Evolutionary conservation across 1,284 basidiomycete species (phyloP).

Genomic region (Rhodofomes roseus): DNA sequence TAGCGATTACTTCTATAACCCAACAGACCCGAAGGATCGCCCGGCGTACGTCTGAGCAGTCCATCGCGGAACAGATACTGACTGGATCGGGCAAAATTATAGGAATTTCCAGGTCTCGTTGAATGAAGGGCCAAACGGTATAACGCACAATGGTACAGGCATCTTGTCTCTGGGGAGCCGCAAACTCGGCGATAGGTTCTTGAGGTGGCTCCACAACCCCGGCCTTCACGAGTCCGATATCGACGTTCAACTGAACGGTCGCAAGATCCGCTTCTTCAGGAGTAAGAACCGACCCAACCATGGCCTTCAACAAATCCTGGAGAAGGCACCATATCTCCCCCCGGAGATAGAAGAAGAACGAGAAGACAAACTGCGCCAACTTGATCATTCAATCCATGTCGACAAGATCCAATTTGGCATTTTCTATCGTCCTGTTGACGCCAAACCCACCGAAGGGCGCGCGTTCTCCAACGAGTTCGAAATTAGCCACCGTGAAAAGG

Average conservation of each 20-base stretch:
- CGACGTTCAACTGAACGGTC: constrained; percentile 29
- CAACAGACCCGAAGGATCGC: constrained; percentile 31
- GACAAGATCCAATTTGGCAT: constrained; percentile 60
- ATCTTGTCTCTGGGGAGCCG: constrained; percentile 43
- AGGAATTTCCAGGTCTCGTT: constrained; percentile 57
- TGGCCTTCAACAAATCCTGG: constrained; percentile 19
- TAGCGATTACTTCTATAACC: constrained; percentile 43
- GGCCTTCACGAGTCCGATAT: constrained; percentile 31
- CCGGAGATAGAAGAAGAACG: constrained; percentile 57
- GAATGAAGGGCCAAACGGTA: constrained; percentile 44
- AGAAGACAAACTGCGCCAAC: constrained; percentile 38
- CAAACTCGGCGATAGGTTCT: constrained; percentile 43
- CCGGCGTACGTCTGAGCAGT: constrained; percentile 22
- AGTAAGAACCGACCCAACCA: constrained; percentile 13
- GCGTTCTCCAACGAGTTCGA: constrained; percentile 64
- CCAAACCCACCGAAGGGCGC: constrained; percentile 36
- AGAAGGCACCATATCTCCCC: constrained; percentile 58
- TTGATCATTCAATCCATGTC: constrained; percentile 48
- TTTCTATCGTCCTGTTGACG: constrained; percentile 36
- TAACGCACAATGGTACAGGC: constrained; percentile 58
- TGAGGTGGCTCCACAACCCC: constrained; percentile 35
- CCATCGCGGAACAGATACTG: constrained; percentile 10
- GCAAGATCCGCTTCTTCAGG: constrained; percentile 22
- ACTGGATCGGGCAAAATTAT: constrained; percentile 13
- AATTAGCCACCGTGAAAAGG: constrained; percentile 32